phyloP scores from a whole-genome alignment of 2,329 filamentous ascomycete genomes.

The Aspergillus tamarii region DNA sequence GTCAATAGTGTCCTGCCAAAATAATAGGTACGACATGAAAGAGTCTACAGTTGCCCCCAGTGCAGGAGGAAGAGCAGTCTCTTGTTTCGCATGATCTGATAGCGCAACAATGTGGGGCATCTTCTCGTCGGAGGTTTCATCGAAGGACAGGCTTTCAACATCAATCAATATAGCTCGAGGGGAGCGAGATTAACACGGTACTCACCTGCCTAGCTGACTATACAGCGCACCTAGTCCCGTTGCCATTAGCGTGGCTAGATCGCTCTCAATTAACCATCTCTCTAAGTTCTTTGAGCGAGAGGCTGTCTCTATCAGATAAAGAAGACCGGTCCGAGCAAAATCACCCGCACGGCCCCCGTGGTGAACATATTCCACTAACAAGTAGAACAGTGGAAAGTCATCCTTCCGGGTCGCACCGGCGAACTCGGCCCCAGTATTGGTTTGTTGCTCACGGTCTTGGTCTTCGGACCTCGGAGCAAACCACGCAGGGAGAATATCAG shows the following conservation, averaged over 20 bases:
- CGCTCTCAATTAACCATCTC: conserved; percentile 96
- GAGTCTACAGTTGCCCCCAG: conserved; percentile 88
- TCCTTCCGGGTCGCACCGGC: conserved; percentile 83
- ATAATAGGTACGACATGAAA: conserved; percentile 90
- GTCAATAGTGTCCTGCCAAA: conserved; percentile 98
- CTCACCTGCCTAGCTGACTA: conserved; percentile 66
- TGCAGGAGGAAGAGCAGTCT: conserved; percentile 74
- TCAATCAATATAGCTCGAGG: conserved; percentile 57
- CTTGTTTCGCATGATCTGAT: conserved; percentile 80
- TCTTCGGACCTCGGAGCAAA: conserved; percentile 67
- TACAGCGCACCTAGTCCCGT: conserved; percentile 83
- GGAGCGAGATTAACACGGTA: conserved; percentile 39
- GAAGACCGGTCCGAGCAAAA: conserved; percentile 88
- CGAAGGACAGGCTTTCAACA: conserved; percentile 75
- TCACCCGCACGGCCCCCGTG: conserved; percentile 93
- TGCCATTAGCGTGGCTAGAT: conserved; percentile 95
- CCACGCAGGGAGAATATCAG: conserved; percentile 86
- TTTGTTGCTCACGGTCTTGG: conserved; percentile 43
- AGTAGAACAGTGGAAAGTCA: conserved; percentile 94
- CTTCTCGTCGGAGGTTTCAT: conserved; percentile 63
- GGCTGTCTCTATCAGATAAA: conserved; percentile 95
- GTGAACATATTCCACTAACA: conserved; percentile 95
- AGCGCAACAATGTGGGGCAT: conserved; percentile 83
- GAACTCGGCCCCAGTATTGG: conserved; percentile 66
- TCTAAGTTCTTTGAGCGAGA: conserved; percentile 81